Conservation (phyloP, 306 rosid genomes). For the Glycine tomentella region DNA sequence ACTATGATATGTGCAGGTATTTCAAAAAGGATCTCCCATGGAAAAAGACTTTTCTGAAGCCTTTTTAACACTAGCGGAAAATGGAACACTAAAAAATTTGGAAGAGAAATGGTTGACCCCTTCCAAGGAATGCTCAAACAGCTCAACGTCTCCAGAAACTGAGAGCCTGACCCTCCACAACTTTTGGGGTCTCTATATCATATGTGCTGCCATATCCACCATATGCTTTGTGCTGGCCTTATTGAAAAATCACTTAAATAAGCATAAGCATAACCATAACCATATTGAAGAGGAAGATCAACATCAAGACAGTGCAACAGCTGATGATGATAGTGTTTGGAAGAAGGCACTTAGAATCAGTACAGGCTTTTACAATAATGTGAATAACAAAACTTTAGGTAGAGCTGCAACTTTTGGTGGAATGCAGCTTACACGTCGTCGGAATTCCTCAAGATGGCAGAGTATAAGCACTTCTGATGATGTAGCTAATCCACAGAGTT, state of each 20-base stretch:
- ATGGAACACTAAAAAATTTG: slow-evolving; percentile 49
- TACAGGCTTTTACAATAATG: slow-evolving; percentile 4
- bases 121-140: slow-evolving; percentile 43
- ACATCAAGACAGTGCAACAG: background rate
- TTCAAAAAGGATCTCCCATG: slow-evolving; percentile 66
- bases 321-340: slow-evolving; percentile 16
- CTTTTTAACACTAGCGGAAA: slow-evolving; percentile 56
- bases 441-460: slow-evolving; percentile 47
- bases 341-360: slow-evolving; percentile 16
- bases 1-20: slow-evolving; percentile 54
- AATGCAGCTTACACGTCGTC: slow-evolving; percentile 1
- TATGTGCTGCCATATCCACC: slow-evolving; percentile 58
- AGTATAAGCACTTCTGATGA: slow-evolving; percentile 38
- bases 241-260: background rate
- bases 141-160: slow-evolving; percentile 38
- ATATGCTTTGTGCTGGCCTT: slow-evolving; percentile 43
- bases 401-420: slow-evolving; percentile 49
- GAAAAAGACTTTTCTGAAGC: slow-evolving; percentile 65
- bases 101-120: slow-evolving; percentile 47
- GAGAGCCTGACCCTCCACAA: slow-evolving; percentile 51
- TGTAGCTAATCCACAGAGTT: slow-evolving; percentile 15
- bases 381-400: slow-evolving; percentile 6
- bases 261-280: background rate
- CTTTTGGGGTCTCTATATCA: slow-evolving; percentile 59
- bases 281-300: slow-evolving; percentile 23